Evolutionary conservation across 192 early-diverging fungal genomes (phyloP).

Genomic region (Thoreauomyces humboldtii): DNA sequence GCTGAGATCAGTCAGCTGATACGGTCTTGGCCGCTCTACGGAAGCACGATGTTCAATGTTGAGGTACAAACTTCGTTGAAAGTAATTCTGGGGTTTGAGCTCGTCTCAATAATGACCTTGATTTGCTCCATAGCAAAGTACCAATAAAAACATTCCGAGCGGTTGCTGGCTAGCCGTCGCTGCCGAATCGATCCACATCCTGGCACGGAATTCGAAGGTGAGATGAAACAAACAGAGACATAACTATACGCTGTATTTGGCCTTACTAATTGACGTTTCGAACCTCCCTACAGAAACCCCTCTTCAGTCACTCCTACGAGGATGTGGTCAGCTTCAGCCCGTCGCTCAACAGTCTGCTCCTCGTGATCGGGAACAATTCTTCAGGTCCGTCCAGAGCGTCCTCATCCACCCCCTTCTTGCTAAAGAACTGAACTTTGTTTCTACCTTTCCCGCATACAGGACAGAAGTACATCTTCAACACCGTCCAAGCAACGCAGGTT

Average conservation of each 20-base stretch:
- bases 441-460: constrained; percentile 20
- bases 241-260: too few species aligned
- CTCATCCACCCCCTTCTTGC: too few species aligned
- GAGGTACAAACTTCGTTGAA: too few species aligned
- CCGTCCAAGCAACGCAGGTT: constrained; percentile 36
- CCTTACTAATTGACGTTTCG: too few species aligned
- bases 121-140: constrained; percentile 38
- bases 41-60: constrained; percentile 44
- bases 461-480: constrained; percentile 48
- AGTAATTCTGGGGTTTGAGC: background rate
- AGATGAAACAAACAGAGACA: too few species aligned
- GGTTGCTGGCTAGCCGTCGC: constrained; percentile 48
- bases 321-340: constrained; percentile 44
- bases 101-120: too few species aligned
- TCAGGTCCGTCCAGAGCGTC: constrained; percentile 33
- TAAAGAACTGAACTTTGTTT: too few species aligned
- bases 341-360: constrained; percentile 40
- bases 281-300: constrained; percentile 31
- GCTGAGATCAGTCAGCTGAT: constrained; percentile 29
- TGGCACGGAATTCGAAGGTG: constrained; percentile 38
- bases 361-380: constrained; percentile 39
- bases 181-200: constrained; percentile 36
- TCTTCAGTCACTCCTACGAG: constrained; percentile 35
- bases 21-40: constrained; percentile 39
- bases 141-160: constrained; percentile 41